These are phyloP conservation scores for Acanthamoeba royreba DNA, from an alignment of 208 protist species.

Conservation along the genomic window DNA sequence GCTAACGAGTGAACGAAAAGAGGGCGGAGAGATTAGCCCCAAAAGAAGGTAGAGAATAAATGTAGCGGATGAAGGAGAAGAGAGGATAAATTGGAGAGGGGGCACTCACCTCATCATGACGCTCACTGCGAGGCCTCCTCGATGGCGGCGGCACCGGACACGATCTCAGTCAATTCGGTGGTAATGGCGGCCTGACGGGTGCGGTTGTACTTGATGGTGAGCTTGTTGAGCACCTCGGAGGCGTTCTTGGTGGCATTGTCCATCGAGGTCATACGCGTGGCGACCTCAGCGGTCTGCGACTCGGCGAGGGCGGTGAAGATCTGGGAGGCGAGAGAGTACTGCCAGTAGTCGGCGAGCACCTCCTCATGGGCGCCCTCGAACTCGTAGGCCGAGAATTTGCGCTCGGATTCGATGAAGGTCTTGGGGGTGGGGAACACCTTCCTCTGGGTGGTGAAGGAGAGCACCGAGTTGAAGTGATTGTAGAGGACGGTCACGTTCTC, in stretches of 20 bases:
- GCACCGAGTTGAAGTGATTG: constrained; percentile 65
- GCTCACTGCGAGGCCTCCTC: neutral
- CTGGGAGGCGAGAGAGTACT: neutral
- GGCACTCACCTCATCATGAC: too few species aligned
- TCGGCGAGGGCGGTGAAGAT: constrained; percentile 38
- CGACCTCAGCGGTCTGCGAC: constrained; percentile 13
- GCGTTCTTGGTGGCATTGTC: constrained; percentile 62
- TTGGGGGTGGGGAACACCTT: neutral
- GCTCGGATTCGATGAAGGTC: neutral
- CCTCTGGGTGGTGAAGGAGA: constrained; percentile 59
- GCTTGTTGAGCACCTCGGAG: constrained; percentile 59
- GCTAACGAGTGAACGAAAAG: too few species aligned
- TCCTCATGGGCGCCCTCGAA: neutral
- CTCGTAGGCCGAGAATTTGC: neutral
- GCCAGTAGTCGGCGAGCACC: neutral
- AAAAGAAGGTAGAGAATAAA: neutral
- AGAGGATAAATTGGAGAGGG: neutral
- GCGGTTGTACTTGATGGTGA: constrained; percentile 56
- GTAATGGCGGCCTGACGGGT: constrained; percentile 35
- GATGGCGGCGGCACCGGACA: constrained; percentile 26
- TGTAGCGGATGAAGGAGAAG: neutral
- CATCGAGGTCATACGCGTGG: constrained; percentile 54
- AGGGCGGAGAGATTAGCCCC: too few species aligned
- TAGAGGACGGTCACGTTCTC: constrained; percentile 60
- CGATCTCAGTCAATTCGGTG: constrained; percentile 29